These are phyloP conservation scores for Globisporangium sylvaticum DNA, from an alignment of 352 stramenopile genomes.

Conservation along the genomic window DNA sequence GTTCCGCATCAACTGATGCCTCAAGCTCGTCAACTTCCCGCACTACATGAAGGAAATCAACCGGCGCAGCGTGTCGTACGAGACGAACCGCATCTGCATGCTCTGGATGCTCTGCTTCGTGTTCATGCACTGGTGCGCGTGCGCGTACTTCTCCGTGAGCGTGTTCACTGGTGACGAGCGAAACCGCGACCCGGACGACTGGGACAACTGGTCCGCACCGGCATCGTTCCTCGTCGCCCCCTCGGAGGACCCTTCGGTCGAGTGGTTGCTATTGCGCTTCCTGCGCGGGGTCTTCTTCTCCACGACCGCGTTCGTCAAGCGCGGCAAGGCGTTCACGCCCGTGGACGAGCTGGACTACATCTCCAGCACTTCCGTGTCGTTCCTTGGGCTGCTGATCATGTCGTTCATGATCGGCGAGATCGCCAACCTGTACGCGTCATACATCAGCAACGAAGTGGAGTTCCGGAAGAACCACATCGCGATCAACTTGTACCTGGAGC, in stretches of 20 bases:
- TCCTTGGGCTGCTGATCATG: slow-evolving; percentile 39
- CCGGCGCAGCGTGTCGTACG: slow-evolving; percentile 47
- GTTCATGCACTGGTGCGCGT: slow-evolving; percentile 50
- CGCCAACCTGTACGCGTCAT: slow-evolving; percentile 47
- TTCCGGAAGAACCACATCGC: slow-evolving; percentile 61
- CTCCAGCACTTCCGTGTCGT: slow-evolving; percentile 41
- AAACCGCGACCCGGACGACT: slow-evolving; percentile 8
- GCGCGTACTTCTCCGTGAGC: slow-evolving; percentile 37
- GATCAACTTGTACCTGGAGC: slow-evolving; percentile 44
- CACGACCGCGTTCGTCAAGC: slow-evolving; percentile 39
- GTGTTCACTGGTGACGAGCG: background rate
- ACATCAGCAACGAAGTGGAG: slow-evolving; percentile 59
- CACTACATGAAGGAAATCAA: slow-evolving; percentile 56
- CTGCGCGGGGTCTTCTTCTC: slow-evolving; percentile 49
- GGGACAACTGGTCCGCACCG: slow-evolving; percentile 41
- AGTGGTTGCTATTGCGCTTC: slow-evolving; percentile 26
- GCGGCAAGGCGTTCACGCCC: slow-evolving; percentile 36
- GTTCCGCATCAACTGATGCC: slow-evolving; percentile 42
- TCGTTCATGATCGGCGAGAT: slow-evolving; percentile 53
- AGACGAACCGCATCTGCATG: slow-evolving; percentile 39
- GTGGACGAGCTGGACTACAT: slow-evolving; percentile 18
- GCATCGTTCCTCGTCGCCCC: slow-evolving; percentile 13
- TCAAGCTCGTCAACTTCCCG: slow-evolving; percentile 51
- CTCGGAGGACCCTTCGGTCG: slow-evolving; percentile 1
- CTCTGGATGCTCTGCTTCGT: slow-evolving; percentile 41